These are phyloP conservation scores for Eucommia ulmoides DNA, from an alignment of 257 asterid genomes.

Conservation along the genomic window DNA sequence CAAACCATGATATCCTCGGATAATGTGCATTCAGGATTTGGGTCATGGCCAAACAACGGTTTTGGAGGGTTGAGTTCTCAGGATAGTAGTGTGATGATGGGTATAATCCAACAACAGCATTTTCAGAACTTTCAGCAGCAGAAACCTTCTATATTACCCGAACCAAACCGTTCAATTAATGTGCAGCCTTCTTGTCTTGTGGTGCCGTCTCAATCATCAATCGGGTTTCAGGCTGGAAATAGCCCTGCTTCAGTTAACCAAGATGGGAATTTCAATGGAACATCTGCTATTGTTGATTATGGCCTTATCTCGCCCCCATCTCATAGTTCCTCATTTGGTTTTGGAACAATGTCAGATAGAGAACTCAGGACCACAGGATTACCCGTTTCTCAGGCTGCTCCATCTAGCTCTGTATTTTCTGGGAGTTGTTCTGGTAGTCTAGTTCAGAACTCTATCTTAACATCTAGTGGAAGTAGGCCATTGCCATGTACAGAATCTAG, in stretches of 20 bases:
- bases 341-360: slow-evolving; percentile 23
- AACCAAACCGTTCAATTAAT: slow-evolving; percentile 13
- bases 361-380: slow-evolving; percentile 21
- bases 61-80: slow-evolving; percentile 22
- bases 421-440: slow-evolving; percentile 23
- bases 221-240: slow-evolving; percentile 35
- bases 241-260: slow-evolving; percentile 20
- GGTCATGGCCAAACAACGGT: slow-evolving; percentile 33
- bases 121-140: slow-evolving; percentile 18
- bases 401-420: slow-evolving; percentile 25
- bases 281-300: slow-evolving; percentile 23
- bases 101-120: slow-evolving; percentile 35
- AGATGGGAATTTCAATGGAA: slow-evolving; percentile 6
- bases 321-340: slow-evolving; percentile 24
- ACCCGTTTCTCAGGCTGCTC: slow-evolving; percentile 25
- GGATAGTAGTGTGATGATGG: slow-evolving; percentile 23
- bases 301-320: slow-evolving; percentile 25
- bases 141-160: slow-evolving; percentile 21
- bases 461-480: slow-evolving; percentile 19
- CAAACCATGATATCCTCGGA: slow-evolving; percentile 28
- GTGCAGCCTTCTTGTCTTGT: slow-evolving; percentile 78
- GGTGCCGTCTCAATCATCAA: slow-evolving; percentile 49
- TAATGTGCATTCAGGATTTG: slow-evolving; percentile 26
- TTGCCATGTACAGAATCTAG: slow-evolving; percentile 16
- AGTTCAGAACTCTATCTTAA: slow-evolving; percentile 25